These are phyloP conservation scores for Leishmania mexicana DNA, from an alignment of 208 protist genomes.

Conservation along the genomic window DNA sequence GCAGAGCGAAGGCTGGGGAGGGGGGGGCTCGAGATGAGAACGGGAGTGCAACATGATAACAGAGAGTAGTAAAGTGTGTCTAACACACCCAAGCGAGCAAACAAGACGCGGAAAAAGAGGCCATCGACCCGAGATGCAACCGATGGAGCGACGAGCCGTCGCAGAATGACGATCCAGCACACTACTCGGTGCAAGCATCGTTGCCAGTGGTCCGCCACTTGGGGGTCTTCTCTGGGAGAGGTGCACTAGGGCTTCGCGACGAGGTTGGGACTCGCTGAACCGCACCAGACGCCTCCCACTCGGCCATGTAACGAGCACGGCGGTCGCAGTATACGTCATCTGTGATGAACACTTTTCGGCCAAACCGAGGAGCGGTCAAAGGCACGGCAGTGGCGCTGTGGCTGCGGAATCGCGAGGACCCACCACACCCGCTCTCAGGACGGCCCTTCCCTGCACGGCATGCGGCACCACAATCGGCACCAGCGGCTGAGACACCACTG, in stretches of 20 bases:
- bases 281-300: slow-evolving; percentile 62
- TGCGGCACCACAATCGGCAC: neutral
- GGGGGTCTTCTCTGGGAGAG: slow-evolving; percentile 61
- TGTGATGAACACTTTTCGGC: slow-evolving; percentile 83
- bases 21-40: neutral
- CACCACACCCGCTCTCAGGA: slow-evolving; percentile 1
- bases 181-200: neutral
- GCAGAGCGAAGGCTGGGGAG: neutral
- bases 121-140: neutral
- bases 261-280: slow-evolving; percentile 37
- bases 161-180: neutral
- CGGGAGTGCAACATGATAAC: neutral
- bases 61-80: neutral
- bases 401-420: slow-evolving; percentile 9
- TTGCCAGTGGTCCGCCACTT: slow-evolving; percentile 59
- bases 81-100: neutral
- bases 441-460: neutral
- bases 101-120: neutral
- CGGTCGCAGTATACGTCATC: slow-evolving; percentile 69
- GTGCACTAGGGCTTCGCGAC: slow-evolving; percentile 58
- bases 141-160: neutral
- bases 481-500: neutral
- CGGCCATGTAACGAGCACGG: slow-evolving; percentile 53
- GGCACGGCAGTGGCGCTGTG: slow-evolving; percentile 10
- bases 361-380: slow-evolving; percentile 36